phyloP scores from a whole-genome alignment of 345 rosid species.

The Rhodomyrtus tomentosa region DNA sequence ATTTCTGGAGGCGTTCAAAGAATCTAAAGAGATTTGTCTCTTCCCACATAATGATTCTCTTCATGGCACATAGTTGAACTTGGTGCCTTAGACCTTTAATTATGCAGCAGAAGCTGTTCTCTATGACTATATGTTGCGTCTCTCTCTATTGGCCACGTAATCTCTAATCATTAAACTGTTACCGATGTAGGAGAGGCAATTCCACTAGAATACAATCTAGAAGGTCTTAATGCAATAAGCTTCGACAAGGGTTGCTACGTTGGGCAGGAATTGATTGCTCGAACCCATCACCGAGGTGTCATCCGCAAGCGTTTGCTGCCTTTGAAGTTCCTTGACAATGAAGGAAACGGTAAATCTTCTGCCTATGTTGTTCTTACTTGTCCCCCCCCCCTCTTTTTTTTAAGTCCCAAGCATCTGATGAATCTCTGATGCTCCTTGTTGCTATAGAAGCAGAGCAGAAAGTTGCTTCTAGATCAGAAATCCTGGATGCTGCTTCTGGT shows the following conservation, averaged over 20 bases:
- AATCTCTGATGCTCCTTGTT: background rate
- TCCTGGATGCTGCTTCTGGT: constrained; percentile 34
- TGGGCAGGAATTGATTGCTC: constrained; percentile 93
- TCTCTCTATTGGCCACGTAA: background rate
- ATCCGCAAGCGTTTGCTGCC: constrained; percentile 82
- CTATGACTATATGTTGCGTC: background rate
- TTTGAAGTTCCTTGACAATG: constrained; percentile 37
- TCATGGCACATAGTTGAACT: background rate
- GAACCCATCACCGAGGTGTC: constrained; percentile 84
- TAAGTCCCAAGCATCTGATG: background rate
- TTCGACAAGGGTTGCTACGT: constrained; percentile 95
- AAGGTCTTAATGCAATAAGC: constrained; percentile 81
- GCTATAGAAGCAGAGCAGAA: constrained; percentile 42
- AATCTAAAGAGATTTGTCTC: background rate
- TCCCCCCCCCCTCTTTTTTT: background rate
- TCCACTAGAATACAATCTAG: constrained; percentile 80
- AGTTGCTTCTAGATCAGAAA: constrained; percentile 58
- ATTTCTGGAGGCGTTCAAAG: background rate
- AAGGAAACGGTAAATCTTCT: constrained; percentile 40
- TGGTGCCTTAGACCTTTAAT: background rate
- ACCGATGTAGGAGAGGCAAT: constrained; percentile 70
- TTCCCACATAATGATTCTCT: background rate
- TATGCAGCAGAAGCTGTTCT: background rate
- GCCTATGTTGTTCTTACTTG: background rate
- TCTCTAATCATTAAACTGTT: background rate